Evolutionary conservation across 1,284 basidiomycete genomes (phyloP).

Genomic region (Fomes fomentarius): DNA sequence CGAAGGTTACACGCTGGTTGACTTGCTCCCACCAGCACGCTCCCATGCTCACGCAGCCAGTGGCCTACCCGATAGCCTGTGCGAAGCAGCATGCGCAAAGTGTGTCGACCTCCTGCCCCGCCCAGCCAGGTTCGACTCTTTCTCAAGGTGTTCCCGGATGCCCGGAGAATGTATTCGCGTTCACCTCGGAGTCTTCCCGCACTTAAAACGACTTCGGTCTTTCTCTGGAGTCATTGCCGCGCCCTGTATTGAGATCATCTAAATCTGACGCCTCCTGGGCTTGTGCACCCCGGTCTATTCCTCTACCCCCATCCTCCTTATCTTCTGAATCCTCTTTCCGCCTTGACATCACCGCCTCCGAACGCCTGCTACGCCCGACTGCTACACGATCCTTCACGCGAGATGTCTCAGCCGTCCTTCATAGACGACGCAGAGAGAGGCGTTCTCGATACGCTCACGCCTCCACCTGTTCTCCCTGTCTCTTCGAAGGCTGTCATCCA

Average conservation of each 20-base stretch:
- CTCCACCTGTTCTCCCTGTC: constrained; percentile 21
- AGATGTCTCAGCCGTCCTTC: constrained; percentile 26
- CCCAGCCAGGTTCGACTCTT: constrained; percentile 26
- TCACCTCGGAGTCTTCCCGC: constrained; percentile 35
- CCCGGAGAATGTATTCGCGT: constrained; percentile 34
- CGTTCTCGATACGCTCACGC: constrained; percentile 27
- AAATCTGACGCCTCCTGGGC: constrained; percentile 26
- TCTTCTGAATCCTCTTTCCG: constrained; percentile 17
- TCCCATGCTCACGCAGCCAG: constrained; percentile 26
- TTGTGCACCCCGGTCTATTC: constrained; percentile 8
- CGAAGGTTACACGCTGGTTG: neutral
- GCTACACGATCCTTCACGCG: constrained; percentile 9
- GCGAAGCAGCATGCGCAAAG: constrained; percentile 24
- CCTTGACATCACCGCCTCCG: constrained; percentile 12
- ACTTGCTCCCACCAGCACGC: constrained; percentile 7
- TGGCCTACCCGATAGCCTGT: constrained; percentile 30
- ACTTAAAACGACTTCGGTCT: constrained; percentile 35
- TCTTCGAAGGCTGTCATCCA: constrained; percentile 24
- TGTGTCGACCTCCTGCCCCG: constrained; percentile 25
- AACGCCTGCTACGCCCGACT: neutral
- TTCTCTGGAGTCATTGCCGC: constrained; percentile 33
- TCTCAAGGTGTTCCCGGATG: constrained; percentile 26
- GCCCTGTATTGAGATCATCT: constrained; percentile 29
- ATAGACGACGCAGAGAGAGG: constrained; percentile 36
- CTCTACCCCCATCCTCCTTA: constrained; percentile 19